These are phyloP conservation scores for Silene uniflora DNA, from an alignment of 148 eudicot genomes.

Conservation along the genomic window DNA sequence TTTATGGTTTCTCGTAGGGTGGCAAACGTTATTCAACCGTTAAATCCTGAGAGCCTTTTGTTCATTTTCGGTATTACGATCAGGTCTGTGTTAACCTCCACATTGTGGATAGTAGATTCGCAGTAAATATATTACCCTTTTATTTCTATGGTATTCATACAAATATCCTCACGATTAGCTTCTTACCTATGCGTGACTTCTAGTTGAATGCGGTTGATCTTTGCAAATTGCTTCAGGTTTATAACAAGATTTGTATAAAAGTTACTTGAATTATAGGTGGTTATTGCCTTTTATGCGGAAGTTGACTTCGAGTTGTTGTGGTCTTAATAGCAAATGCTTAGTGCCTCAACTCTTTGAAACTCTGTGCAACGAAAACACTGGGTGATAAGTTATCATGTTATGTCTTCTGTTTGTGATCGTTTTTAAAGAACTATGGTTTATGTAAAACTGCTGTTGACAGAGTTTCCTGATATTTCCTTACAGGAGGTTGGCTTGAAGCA, in stretches of 20 bases:
- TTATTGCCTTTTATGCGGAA: too few species aligned
- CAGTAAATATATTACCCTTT: neutral
- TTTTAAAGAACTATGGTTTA: neutral
- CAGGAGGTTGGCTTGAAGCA: conserved; percentile 76
- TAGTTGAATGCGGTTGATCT: too few species aligned
- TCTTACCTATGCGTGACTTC: too few species aligned
- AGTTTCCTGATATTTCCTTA: neutral
- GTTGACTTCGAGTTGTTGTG: too few species aligned
- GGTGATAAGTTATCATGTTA: neutral
- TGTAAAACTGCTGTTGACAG: neutral
- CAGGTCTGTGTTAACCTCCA: neutral
- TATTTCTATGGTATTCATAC: neutral
- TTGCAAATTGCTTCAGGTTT: too few species aligned
- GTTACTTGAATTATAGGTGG: too few species aligned
- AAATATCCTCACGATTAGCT: neutral
- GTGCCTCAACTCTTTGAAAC: neutral
- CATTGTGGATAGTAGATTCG: neutral
- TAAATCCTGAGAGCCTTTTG: neutral
- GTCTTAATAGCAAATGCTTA: too few species aligned
- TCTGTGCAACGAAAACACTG: neutral
- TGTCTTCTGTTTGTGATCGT: neutral
- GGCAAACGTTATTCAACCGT: neutral
- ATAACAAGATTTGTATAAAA: too few species aligned
- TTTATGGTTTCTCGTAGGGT: neutral
- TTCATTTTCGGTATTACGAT: neutral